Evolutionary conservation across 345 rosid species (phyloP).

Genomic region (Acer negundo): DNA sequence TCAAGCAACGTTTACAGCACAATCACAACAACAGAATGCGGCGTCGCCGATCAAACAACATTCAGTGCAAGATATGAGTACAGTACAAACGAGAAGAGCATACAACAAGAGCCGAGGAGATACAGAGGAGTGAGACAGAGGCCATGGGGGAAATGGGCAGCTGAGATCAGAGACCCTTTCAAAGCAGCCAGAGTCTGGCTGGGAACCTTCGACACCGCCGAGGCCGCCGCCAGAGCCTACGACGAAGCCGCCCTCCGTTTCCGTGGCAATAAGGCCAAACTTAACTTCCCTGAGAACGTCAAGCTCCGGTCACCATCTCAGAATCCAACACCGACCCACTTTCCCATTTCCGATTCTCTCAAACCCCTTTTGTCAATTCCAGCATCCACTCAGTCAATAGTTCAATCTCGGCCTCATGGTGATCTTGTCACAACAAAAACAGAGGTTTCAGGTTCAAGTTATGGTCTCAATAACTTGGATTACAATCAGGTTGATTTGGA

Average conservation of each 20-base stretch:
- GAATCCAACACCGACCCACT: slow-evolving; percentile 26
- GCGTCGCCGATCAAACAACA: slow-evolving; percentile 1
- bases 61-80: slow-evolving; percentile 49
- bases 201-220: slow-evolving; percentile 89
- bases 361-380: slow-evolving; percentile 40
- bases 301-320: slow-evolving; percentile 38
- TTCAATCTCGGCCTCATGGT: slow-evolving; percentile 23
- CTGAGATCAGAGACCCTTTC: slow-evolving; percentile 88
- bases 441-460: neutral
- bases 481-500: slow-evolving; percentile 18
- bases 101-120: slow-evolving; percentile 48
- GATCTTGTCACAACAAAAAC: neutral
- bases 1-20: neutral
- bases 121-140: slow-evolving; percentile 91
- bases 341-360: slow-evolving; percentile 38
- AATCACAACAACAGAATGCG: slow-evolving; percentile 21
- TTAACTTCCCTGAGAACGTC: slow-evolving; percentile 96
- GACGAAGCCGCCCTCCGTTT: slow-evolving; percentile 84
- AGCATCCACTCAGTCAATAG: slow-evolving; percentile 26
- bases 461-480: slow-evolving; percentile 5
- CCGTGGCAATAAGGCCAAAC: slow-evolving; percentile 93
- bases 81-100: slow-evolving; percentile 16
- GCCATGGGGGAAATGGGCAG: slow-evolving; percentile 99
- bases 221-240: slow-evolving; percentile 86
- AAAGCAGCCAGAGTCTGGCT: slow-evolving; percentile 93